phyloP scores from a whole-genome alignment of 2,329 filamentous ascomycete genomes.

The Trichoderma sp. region DNA sequence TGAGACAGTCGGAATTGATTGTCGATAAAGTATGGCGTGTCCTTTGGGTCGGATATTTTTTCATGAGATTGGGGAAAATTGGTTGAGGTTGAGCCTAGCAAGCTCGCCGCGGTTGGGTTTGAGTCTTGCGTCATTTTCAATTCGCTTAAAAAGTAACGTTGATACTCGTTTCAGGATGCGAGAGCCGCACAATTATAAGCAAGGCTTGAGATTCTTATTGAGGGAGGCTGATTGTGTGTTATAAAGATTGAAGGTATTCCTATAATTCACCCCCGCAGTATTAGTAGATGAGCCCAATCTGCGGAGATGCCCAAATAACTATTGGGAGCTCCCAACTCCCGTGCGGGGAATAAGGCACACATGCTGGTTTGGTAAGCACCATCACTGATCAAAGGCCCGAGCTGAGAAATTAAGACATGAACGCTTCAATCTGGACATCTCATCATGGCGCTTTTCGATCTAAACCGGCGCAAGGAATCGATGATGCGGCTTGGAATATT shows the following conservation, averaged over 20 bases:
- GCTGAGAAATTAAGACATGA: not conserved
- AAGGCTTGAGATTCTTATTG: not conserved
- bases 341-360: not conserved
- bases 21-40: not conserved
- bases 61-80: not conserved
- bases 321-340: not conserved
- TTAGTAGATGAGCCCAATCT: not conserved
- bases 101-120: not conserved
- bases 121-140: not conserved
- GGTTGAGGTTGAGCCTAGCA: not conserved
- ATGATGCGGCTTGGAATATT: not conserved
- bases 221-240: not conserved
- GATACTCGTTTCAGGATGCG: not conserved
- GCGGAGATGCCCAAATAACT: not conserved
- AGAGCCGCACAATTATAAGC: not conserved
- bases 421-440: not conserved
- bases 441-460: not conserved
- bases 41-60: not conserved
- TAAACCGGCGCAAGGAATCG: not conserved
- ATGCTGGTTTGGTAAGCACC: not conserved
- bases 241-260: not conserved
- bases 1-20: not conserved
- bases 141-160: not conserved
- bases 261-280: not conserved
- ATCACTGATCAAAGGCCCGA: fast-evolving